Evolutionary conservation across 2,329 filamentous ascomycete species (phyloP).

Genomic region (Chrysoporthe deuterocubensis): DNA sequence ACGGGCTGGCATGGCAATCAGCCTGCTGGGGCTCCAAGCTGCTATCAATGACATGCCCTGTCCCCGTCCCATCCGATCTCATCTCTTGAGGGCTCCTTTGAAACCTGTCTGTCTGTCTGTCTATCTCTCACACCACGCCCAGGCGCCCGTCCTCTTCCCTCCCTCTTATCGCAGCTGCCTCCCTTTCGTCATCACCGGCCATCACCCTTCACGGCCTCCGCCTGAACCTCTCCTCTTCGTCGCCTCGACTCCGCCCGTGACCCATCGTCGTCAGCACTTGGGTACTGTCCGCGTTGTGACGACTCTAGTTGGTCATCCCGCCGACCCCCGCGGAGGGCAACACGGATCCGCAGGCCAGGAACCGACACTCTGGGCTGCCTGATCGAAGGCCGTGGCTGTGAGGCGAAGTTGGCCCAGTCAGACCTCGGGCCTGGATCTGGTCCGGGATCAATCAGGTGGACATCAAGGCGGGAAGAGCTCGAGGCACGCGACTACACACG

Average conservation of each 20-base stretch:
- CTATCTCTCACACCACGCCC: too few relatives aligned
- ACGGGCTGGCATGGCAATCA: too few relatives aligned
- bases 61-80: background rate
- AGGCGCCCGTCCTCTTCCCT: background rate
- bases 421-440: background rate
- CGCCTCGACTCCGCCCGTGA: too few relatives aligned
- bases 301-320: constrained; percentile 11
- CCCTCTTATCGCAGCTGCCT: background rate
- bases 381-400: background rate
- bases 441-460: background rate
- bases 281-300: background rate
- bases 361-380: background rate
- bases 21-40: background rate
- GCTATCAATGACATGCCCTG: too few relatives aligned
- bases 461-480: background rate
- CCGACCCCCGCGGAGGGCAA: background rate
- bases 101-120: too few relatives aligned
- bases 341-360: background rate
- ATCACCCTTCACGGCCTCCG: background rate
- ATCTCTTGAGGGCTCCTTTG: background rate
- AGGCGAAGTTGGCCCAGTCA: background rate
- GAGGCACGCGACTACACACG: constrained; percentile 1
- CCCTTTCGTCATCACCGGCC: background rate
- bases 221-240: background rate
- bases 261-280: background rate